Percentiles rank a stretch among this genome's conserved stretches.
Evolutionary conservation across 2,329 filamentous ascomycete species (phyloP).

Genomic region (Xylariales sp.): DNA sequence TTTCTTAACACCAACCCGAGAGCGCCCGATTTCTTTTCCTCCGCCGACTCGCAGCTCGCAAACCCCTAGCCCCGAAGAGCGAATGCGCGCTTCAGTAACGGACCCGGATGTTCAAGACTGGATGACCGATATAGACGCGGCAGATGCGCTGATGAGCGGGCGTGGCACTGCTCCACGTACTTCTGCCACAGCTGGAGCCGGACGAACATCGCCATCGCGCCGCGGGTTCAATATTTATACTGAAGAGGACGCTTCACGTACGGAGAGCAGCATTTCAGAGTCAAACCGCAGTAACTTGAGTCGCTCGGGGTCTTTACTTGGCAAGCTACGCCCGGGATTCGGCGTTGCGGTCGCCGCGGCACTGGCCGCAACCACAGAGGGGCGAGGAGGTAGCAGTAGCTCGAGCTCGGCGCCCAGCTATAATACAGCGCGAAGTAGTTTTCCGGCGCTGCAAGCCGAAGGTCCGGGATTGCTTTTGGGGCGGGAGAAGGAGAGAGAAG

Average conservation of each 20-base stretch:
- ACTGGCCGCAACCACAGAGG: conserved; percentile 44
- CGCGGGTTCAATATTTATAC: conserved; percentile 22
- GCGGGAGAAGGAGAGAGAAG: conserved; percentile 42
- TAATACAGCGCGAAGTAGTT: conserved; percentile 66
- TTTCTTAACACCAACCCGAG: conserved; percentile 59
- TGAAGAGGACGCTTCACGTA: conserved; percentile 62
- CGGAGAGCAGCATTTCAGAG: conserved; percentile 68
- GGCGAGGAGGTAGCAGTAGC: conserved; percentile 52
- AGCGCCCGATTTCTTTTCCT: conserved; percentile 44
- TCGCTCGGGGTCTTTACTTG: conserved; percentile 53
- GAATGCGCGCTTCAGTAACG: conserved; percentile 43
- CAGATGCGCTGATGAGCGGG: conserved; percentile 62
- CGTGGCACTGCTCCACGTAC: conserved; percentile 54
- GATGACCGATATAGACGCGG: conserved; percentile 67
- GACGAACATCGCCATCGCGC: conserved; percentile 35
- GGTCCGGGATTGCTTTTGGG: conserved; percentile 61
- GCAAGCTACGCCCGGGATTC: conserved; percentile 51
- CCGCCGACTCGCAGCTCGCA: conserved; percentile 51
- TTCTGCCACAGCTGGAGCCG: conserved; percentile 30
- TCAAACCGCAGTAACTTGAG: conserved; percentile 59
- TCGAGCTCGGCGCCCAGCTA: conserved; percentile 56
- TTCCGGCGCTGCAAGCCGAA: conserved; percentile 64
- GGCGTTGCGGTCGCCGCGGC: conserved; percentile 49
- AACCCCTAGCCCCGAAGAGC: conserved; percentile 57
- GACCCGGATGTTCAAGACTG: conserved; percentile 69